Evolutionary conservation across 352 stramenopile genomes (phyloP), one percentile per base, ranked within the genome.

Genomic region (Globisporangium alternatum): DNA sequence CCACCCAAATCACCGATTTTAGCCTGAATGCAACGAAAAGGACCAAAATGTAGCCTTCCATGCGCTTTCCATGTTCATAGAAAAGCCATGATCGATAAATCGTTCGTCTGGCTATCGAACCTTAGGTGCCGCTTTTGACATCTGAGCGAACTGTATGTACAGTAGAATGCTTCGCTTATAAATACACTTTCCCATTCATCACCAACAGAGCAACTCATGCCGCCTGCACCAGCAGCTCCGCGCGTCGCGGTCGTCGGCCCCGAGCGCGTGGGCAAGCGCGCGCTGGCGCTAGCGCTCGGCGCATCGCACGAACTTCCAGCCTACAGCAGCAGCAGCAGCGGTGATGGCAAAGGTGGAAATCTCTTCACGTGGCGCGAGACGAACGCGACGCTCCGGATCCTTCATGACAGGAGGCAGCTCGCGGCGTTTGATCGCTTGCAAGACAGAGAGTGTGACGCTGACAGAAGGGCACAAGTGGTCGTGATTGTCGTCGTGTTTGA

Each of bases 401-500:
- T 66, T 12, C 56, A 57, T 49, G 47, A 67, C 28, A 66, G 56
- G 7, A 35, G 30, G 31, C 51, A 67, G 25, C 49, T 68, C 51
- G 53, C 31, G 43, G 31, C 56, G 4, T 45, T 48, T 22, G 63
- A 71, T 47, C 28, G 35, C 54, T 31, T 19, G 56, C 19, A 41
- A 39, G 13, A 31, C n/a, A 43, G 65, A 19, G n/a, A 21, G 62
- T 9, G 37, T 28, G 19, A 62, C 70, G 13, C n/a, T 76, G 19
- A 30, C 64, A 17, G 55, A 35, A n/a, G n/a, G 55, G 68, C 35
- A 3, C 35, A 41, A 15, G 15, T 22, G 73, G 56, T n/a, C 15
- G 67, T 84, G 10, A 48, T 86, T 22, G 68, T 90, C 45, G 57
- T 90, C 9, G 60, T 88, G 19, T 90, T 88, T 48, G 71, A 88